Conservation (phyloP, 208 protist species). For the Angomonas deanei region DNA sequence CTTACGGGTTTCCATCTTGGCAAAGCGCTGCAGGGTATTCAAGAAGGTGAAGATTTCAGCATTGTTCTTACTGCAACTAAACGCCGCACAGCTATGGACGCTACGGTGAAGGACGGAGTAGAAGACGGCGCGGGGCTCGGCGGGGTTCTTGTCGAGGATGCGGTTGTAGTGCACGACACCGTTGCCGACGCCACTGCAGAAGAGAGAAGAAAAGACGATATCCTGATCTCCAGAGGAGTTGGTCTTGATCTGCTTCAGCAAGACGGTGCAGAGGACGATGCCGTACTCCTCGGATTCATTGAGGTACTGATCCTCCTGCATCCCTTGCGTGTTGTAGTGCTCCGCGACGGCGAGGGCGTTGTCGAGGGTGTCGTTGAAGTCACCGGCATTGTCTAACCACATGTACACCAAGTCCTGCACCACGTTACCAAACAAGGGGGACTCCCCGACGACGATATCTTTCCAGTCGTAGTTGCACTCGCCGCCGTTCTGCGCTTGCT, state of each 20-base stretch:
- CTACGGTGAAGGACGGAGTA: conserved; percentile 68
- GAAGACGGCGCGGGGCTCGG: conserved; percentile 67
- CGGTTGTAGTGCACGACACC: conserved; percentile 73
- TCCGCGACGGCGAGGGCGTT: conserved; percentile 20
- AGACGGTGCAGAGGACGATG: conserved; percentile 55
- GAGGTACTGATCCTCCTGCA: conserved; percentile 8
- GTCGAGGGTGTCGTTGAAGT: conserved; percentile 64
- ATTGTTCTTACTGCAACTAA: conserved; percentile 26
- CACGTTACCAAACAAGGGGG: conserved; percentile 69
- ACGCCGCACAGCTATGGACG: conserved; percentile 41
- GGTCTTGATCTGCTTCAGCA: conserved; percentile 60
- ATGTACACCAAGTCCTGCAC: conserved; percentile 51
- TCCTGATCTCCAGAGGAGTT: conserved; percentile 35
- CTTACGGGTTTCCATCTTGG: conserved; percentile 56
- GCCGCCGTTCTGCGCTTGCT: neutral
- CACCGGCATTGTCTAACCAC: conserved; percentile 39
- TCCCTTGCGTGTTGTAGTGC: conserved; percentile 1
- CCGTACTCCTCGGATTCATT: conserved; percentile 35
- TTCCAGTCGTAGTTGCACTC: conserved; percentile 9
- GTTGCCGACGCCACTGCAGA: conserved; percentile 55
- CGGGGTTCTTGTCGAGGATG: conserved; percentile 80
- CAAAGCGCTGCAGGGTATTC: conserved; percentile 46
- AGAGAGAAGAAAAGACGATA: conserved; percentile 67
- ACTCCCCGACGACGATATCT: conserved; percentile 54
- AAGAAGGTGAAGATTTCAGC: conserved; percentile 32